Percentiles rank a stretch among this genome's conserved stretches.
phyloP scores from a whole-genome alignment of 352 stramenopile genomes.

The Globisporangium irregulare region DNA sequence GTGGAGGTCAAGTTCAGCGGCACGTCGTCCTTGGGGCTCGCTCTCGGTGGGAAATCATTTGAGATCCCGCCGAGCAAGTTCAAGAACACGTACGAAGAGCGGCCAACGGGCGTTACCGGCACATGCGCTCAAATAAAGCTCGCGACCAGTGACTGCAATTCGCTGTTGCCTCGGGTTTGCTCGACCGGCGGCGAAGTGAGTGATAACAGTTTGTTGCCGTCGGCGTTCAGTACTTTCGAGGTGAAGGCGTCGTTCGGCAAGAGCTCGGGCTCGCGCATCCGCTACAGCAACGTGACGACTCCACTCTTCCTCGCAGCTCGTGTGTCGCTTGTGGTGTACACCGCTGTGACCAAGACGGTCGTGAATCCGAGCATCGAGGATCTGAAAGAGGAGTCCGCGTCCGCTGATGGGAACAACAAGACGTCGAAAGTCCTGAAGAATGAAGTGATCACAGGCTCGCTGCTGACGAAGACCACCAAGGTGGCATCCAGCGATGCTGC shows the following conservation, averaged over 20 bases:
- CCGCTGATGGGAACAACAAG: not conserved
- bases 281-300: not conserved
- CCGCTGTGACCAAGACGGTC: not conserved
- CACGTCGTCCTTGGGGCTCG: slow-evolving; percentile 1
- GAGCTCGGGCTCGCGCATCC: not conserved
- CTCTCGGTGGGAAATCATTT: slow-evolving; percentile 2
- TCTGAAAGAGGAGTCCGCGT: not conserved
- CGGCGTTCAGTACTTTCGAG: slow-evolving; percentile 3
- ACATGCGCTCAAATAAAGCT: not conserved
- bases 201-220: not conserved
- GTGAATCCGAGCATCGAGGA: not conserved
- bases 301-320: not conserved
- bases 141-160: not conserved
- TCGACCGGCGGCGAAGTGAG: not conserved
- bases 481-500: not conserved
- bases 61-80: slow-evolving; percentile 7
- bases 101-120: not conserved
- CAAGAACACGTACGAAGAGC: slow-evolving; percentile 5
- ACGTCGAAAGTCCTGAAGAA: not conserved
- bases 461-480: not conserved
- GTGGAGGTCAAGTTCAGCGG: slow-evolving; percentile 4
- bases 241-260: not conserved
- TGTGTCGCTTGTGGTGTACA: slow-evolving; percentile 2
- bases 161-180: not conserved
- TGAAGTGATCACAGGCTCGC: not conserved